phyloP scores from a whole-genome alignment of 2,329 filamentous ascomycete species.

The Calonectria hawksworthii region DNA sequence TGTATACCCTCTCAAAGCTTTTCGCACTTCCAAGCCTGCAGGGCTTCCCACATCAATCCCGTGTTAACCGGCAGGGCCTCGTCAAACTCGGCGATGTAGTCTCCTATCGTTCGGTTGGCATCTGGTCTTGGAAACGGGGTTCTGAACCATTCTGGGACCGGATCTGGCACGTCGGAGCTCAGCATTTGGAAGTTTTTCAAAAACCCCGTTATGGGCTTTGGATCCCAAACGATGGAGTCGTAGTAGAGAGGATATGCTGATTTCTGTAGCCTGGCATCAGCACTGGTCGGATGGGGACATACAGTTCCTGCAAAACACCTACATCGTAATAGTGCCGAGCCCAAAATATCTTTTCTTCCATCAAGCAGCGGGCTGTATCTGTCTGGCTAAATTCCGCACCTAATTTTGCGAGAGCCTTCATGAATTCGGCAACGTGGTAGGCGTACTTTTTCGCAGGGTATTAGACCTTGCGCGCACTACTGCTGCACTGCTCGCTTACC shows the following conservation, averaged over 20 bases:
- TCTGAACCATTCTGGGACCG: conserved; percentile 6
- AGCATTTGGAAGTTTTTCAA: neutral
- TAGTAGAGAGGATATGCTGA: neutral
- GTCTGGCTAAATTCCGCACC: neutral
- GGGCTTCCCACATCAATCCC: neutral
- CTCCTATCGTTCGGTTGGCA: neutral
- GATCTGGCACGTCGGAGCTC: neutral
- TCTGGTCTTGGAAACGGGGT: neutral
- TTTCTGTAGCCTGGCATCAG: neutral
- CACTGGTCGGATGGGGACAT: neutral
- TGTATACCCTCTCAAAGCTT: neutral
- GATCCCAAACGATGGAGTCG: neutral
- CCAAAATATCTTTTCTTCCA: neutral
- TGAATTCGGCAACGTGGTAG: neutral
- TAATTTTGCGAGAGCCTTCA: neutral
- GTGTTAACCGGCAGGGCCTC: neutral
- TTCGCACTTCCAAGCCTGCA: neutral
- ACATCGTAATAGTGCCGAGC: neutral
- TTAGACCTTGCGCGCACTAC: too few relatives aligned
- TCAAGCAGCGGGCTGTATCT: neutral
- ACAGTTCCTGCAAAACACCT: neutral
- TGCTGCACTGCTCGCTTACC: neutral
- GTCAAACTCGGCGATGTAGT: neutral
- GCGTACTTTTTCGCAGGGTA: neutral
- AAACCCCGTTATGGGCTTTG: neutral